Base-by-base conservation (phyloP, 2,329 filamentous ascomycete species). In the Aspergillus sp. region DNA sequence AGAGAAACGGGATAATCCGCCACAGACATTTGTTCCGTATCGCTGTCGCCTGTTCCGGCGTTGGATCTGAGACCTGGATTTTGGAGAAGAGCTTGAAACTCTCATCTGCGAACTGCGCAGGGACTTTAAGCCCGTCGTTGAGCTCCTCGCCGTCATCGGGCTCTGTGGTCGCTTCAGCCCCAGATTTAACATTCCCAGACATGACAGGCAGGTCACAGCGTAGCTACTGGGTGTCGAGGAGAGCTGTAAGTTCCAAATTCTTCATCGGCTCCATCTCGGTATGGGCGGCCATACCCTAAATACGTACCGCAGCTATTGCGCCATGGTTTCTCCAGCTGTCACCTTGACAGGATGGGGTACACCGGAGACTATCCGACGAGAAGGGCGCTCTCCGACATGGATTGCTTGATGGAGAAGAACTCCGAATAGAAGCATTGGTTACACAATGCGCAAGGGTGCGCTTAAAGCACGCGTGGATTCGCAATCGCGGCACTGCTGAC, bases 61-160 rank as follows among this genome's bases (percentile, higher is more conserved):
- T 76, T 6, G 75, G 73, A 5, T 74, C 73, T 6, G 72, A 61
- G 15, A 75, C 74, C 19, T 75, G 66, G 35, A 76, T 66, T 40
- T 73, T 70, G 2, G 69, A 72, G 45, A 77, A 76, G 7, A 78
- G 68, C 56, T 75, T 78, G 60, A 76, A 77, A 53, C 75, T 77
- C 59, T 77, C 75, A 49, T 78, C 75, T 2, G 74, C 75, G 52
- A 71, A 76, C 19, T 68, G 72, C 41, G 73, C 72, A 0, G 73
- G 68, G 1, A 78, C 63, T 52, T 72, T 76, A 23, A 59, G 51
- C 53, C 50, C 41, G 37, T 31, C 43, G 23, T 43, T 44, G 39
- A 52, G 7, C 24, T 52, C 49, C 7, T 43, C 19, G 27, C 40
- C 24, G 12, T 11, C 31, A 21, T 24, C 21, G 12, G 50, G 4